A percentile compares a stretch with the other conserved stretches of the same genome.
Evolutionary conservation across 345 rosid species (phyloP).

Genomic region (Kandelia obovata): DNA sequence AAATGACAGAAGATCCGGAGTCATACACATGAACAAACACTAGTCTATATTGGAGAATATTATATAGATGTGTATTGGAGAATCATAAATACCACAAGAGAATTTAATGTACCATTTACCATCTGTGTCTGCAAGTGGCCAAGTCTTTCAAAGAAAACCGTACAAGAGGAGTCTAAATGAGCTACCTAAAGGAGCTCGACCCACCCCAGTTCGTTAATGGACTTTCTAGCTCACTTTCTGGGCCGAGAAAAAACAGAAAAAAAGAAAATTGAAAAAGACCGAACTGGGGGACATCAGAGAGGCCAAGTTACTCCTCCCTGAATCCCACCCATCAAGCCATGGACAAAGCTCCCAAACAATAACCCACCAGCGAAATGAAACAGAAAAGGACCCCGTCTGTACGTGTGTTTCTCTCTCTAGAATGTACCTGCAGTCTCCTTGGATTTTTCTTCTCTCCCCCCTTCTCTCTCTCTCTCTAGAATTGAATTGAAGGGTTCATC

Average conservation of each 20-base stretch:
- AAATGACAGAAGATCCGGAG: no score
- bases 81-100: neutral
- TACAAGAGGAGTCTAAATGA: neutral
- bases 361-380: neutral
- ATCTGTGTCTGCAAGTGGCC: conserved; percentile 20
- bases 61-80: neutral
- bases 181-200: no score
- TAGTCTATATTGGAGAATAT: neutral
- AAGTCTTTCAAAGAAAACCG: conserved; percentile 12
- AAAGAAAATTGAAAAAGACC: neutral
- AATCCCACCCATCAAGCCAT: conserved; percentile 57
- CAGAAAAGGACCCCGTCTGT: neutral
- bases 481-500: neutral
- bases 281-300: conserved; percentile 46
- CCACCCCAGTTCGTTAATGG: neutral
- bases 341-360: conserved; percentile 51
- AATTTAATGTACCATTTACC: conserved; percentile 31
- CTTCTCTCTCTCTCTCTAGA: neutral
- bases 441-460: no score
- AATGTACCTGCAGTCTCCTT: neutral
- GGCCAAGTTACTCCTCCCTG: conserved; percentile 41
- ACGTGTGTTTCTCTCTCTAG: neutral
- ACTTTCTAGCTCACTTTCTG: conserved; percentile 21
- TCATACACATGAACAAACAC: no score
- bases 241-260: conserved; percentile 14